A percentile compares a stretch with the other conserved stretches of the same genome.
Evolutionary conservation across 1,284 basidiomycete genomes (phyloP).

Genomic region (Leccinum angustisporum): DNA sequence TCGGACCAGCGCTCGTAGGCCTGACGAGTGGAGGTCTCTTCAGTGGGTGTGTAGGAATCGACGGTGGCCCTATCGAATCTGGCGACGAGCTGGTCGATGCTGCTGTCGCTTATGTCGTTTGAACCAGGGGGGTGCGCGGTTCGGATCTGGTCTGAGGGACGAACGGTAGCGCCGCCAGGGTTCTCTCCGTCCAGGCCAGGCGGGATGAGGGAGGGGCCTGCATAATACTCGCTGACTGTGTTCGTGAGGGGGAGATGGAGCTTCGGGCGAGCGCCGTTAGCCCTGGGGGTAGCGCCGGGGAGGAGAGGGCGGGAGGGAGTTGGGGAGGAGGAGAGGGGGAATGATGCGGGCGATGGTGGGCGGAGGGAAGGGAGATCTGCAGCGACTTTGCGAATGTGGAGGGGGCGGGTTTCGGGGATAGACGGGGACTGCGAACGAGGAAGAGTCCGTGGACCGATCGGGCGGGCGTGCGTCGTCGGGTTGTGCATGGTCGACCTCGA

Average conservation of each 20-base stretch:
- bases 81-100: conserved; percentile 37
- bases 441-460: conserved; percentile 57
- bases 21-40: conserved; percentile 29
- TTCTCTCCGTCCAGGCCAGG: conserved; percentile 39
- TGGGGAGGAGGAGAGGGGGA: conserved; percentile 35
- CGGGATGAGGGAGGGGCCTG: conserved; percentile 32
- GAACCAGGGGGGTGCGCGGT: conserved; percentile 35
- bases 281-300: conserved; percentile 27
- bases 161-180: conserved; percentile 55
- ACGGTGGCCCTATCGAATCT: conserved; percentile 28
- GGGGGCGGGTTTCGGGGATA: conserved; percentile 39
- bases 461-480: conserved; percentile 40
- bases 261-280: conserved; percentile 31
- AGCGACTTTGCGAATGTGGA: conserved; percentile 41
- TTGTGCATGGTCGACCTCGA: conserved; percentile 37
- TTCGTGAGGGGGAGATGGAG: conserved; percentile 32
- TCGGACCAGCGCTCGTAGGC: conserved; percentile 38
- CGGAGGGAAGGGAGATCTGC: conserved; percentile 35
- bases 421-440: conserved; percentile 50
- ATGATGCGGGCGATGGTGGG: conserved; percentile 37
- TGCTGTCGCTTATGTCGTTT: conserved; percentile 41
- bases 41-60: conserved; percentile 36
- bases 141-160: conserved; percentile 41
- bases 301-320: conserved; percentile 31
- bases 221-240: conserved; percentile 33